phyloP scores from a whole-genome alignment of 1,284 basidiomycete genomes.

The Austroboletus niveus region DNA sequence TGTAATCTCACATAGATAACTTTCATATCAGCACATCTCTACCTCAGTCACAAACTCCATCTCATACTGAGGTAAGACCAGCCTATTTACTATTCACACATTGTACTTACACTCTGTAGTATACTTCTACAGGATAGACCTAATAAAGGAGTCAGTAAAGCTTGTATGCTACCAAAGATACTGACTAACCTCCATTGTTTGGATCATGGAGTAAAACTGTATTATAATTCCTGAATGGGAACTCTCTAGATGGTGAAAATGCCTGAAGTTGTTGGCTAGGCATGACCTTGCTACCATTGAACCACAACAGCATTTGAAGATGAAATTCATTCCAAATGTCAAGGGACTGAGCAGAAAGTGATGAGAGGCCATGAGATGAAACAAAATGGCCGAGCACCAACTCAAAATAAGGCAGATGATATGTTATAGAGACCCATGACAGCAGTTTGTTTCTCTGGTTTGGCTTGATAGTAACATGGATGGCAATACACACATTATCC shows the following conservation, averaged over 20 bases:
- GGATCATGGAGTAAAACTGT: background rate
- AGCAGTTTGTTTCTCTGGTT: background rate
- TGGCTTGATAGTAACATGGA: constrained; percentile 4
- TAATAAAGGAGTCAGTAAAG: too few species aligned
- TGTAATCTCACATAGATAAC: too few species aligned
- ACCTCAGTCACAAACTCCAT: too few species aligned
- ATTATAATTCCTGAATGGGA: constrained; percentile 1
- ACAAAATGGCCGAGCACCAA: background rate
- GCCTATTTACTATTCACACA: too few species aligned
- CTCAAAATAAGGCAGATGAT: background rate
- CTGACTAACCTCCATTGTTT: too few species aligned
- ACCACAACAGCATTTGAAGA: constrained; percentile 1
- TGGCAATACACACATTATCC: background rate
- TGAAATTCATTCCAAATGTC: constrained; percentile 8
- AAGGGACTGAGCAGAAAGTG: background rate
- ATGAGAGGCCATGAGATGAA: background rate
- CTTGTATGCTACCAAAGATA: too few species aligned
- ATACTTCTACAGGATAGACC: too few species aligned
- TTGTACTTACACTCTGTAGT: too few species aligned
- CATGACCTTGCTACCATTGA: constrained; percentile 1
- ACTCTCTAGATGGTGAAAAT: background rate
- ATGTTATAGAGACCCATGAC: background rate
- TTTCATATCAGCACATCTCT: too few species aligned
- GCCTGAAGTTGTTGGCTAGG: constrained; percentile 9
- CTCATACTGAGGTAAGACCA: too few species aligned